Evolutionary conservation across 2,329 filamentous ascomycete species (phyloP).

Genomic region (Colletotrichum truncatum): DNA sequence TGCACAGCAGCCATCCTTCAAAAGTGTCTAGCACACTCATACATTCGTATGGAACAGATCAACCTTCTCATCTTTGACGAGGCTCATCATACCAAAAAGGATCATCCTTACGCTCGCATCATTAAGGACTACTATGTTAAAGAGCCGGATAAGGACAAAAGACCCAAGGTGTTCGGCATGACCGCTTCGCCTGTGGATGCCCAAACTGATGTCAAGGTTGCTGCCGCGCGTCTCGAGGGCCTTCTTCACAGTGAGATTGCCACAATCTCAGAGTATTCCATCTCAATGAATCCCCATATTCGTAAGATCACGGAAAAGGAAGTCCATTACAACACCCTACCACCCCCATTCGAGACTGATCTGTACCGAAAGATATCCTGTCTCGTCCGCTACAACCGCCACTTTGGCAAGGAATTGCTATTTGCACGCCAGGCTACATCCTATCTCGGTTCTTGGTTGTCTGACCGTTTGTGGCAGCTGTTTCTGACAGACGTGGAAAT

Average conservation of each 20-base stretch:
- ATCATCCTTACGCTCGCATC: conserved; percentile 89
- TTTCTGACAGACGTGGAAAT: conserved; percentile 71
- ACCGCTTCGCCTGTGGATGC: conserved; percentile 95
- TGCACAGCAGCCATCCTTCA: conserved; percentile 91
- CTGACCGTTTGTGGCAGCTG: conserved; percentile 82
- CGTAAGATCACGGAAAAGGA: conserved; percentile 63
- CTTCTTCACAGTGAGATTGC: conserved; percentile 85
- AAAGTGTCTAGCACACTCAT: conserved; percentile 80
- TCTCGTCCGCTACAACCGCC: conserved; percentile 48
- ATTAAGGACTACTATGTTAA: conserved; percentile 85
- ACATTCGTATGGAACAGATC: conserved; percentile 82
- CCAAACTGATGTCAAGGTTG: conserved; percentile 75
- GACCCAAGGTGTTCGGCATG: conserved; percentile 92
- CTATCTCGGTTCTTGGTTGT: conserved; percentile 83
- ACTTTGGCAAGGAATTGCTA: conserved; percentile 66
- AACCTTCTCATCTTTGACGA: conserved; percentile 96
- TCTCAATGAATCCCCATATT: conserved; percentile 39
- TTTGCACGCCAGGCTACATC: conserved; percentile 69
- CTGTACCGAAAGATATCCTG: conserved; percentile 68
- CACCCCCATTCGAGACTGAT: conserved; percentile 66
- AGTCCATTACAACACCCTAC: conserved; percentile 54
- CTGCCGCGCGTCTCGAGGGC: conserved; percentile 77
- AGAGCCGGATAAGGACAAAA: conserved; percentile 49
- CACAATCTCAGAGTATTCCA: conserved; percentile 64
- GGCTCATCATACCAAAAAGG: conserved; percentile 94